Evolutionary conservation across 345 rosid species (phyloP).

Genomic region (Erucastrum elatum): DNA sequence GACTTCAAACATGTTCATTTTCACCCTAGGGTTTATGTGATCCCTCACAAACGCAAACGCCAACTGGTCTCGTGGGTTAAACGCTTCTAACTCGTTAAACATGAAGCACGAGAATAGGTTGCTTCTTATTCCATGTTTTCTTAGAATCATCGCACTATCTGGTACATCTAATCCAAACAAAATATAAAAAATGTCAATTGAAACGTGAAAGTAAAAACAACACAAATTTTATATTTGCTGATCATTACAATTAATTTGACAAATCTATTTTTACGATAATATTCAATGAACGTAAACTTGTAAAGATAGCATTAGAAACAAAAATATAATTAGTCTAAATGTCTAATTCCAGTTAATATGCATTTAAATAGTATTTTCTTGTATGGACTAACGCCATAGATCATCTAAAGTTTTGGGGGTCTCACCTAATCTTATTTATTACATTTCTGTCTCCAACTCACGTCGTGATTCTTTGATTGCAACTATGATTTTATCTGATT

Average conservation of each 20-base stretch:
- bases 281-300: neutral
- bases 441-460: neutral
- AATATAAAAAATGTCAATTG: neutral
- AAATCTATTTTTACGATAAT: too few species aligned
- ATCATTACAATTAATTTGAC: too few species aligned
- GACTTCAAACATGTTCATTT: constrained; percentile 74
- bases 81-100: constrained; percentile 83
- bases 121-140: constrained; percentile 61
- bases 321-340: neutral
- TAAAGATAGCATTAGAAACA: neutral
- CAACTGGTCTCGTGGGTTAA: constrained; percentile 80
- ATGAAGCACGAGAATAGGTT: constrained; percentile 77
- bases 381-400: neutral
- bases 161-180: constrained; percentile 60
- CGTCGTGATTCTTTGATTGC: constrained; percentile 27
- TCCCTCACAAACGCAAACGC: constrained; percentile 81
- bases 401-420: neutral
- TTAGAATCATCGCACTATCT: constrained; percentile 68
- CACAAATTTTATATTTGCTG: neutral
- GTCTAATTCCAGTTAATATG: neutral
- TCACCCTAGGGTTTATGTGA: constrained; percentile 53
- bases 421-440: neutral
- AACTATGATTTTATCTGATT: constrained; percentile 17
- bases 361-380: neutral
- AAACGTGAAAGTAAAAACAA: neutral